phyloP scores from a whole-genome alignment of 1,139 yeast genomes.

The Hyphopichia burtonii region DNA sequence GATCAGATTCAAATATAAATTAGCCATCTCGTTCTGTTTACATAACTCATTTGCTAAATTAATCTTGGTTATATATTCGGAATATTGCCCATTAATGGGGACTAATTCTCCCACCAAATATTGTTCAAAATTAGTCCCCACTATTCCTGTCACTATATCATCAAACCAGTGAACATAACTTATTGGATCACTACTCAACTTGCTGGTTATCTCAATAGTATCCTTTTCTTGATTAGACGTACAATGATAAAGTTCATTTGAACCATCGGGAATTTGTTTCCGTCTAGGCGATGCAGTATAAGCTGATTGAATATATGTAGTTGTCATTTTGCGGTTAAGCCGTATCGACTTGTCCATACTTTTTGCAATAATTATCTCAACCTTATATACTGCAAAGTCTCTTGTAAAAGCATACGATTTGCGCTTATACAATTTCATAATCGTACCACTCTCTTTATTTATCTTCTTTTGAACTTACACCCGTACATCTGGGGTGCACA shows the following conservation, averaged over 20 bases:
- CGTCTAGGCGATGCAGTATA: neutral
- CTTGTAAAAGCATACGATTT: too few species aligned
- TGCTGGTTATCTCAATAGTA: neutral
- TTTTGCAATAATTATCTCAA: too few species aligned
- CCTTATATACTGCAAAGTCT: too few species aligned
- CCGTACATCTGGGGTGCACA: too few species aligned
- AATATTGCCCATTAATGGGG: neutral
- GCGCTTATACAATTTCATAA: neutral
- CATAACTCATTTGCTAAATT: slow-evolving; percentile 1
- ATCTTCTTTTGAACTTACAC: too few species aligned
- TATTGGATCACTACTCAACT: neutral
- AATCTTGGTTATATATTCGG: neutral
- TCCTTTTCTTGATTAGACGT: neutral
- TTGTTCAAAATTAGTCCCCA: neutral
- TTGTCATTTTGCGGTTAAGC: neutral
- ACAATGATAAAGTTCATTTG: neutral
- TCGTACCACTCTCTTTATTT: neutral
- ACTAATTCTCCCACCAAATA: slow-evolving; percentile 1
- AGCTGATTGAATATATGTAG: neutral
- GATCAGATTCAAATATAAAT: slow-evolving; percentile 1
- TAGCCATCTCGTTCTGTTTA: neutral
- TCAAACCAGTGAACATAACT: slow-evolving; percentile 3
- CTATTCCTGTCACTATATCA: neutral
- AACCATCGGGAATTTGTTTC: neutral
- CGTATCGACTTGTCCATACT: too few species aligned